phyloP scores from a whole-genome alignment of 257 asterid species.

The Rauvolfia tetraphylla region DNA sequence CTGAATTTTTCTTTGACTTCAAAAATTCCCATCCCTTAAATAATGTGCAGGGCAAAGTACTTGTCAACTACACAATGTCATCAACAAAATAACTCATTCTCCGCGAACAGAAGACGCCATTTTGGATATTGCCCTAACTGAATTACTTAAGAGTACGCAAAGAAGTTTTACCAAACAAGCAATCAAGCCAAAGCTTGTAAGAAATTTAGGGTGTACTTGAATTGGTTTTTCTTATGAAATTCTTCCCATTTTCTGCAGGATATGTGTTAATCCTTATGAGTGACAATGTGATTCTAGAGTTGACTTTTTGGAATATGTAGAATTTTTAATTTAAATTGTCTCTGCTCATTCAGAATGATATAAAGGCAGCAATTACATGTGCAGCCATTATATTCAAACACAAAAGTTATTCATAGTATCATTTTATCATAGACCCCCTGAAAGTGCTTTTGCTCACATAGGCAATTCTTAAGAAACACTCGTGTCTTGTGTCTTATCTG shows the following conservation, averaged over 20 bases:
- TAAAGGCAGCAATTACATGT: not conserved
- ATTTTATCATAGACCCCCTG: not conserved
- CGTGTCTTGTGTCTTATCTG: not conserved
- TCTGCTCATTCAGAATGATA: not conserved
- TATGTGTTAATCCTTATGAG: too few species aligned
- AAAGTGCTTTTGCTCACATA: not conserved
- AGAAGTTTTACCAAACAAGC: not conserved
- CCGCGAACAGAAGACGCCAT: not conserved
- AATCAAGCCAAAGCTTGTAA: not conserved
- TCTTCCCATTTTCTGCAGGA: too few species aligned
- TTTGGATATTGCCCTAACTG: not conserved
- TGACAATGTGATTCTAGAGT: too few species aligned
- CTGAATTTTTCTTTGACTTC: not conserved
- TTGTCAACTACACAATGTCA: not conserved
- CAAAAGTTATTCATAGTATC: too few species aligned
- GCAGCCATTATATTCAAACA: not conserved
- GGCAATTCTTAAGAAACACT: not conserved
- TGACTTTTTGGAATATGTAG: too few species aligned
- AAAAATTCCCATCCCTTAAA: not conserved
- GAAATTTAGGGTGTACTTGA: too few species aligned
- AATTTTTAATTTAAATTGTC: not conserved
- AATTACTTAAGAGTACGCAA: not conserved
- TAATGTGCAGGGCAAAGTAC: not conserved
- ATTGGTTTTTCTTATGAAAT: too few species aligned
- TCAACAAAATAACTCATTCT: not conserved